Evolutionary conservation across 2,329 filamentous ascomycete species (phyloP).

Genomic region (Fusarium veterinarium): DNA sequence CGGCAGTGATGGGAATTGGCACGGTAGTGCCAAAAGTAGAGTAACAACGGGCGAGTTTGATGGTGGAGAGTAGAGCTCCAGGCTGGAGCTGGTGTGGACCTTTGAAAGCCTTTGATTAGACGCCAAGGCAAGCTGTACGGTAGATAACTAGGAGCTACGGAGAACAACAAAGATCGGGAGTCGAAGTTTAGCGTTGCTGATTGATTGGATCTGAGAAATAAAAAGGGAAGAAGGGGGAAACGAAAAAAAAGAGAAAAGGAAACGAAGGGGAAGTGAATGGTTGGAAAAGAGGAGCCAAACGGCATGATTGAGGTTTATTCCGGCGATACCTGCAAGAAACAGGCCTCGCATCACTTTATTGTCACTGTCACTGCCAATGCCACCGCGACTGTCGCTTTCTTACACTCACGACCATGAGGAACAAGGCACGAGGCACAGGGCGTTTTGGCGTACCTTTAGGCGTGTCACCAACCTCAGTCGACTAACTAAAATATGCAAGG

Average conservation of each 20-base stretch:
- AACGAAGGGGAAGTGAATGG: slow-evolving; percentile 16
- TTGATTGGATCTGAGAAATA: not conserved
- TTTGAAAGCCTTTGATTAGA: slow-evolving; percentile 32
- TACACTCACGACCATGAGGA: slow-evolving; percentile 22
- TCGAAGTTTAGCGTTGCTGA: not conserved
- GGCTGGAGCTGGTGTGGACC: slow-evolving; percentile 47
- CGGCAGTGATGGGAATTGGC: slow-evolving; percentile 31
- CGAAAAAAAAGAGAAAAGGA: not conserved
- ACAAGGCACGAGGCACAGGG: slow-evolving; percentile 35
- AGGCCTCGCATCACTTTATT: slow-evolving; percentile 2
- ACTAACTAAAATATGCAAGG: slow-evolving; percentile 19
- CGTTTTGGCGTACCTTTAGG: slow-evolving; percentile 21
- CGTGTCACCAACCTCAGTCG: slow-evolving; percentile 1
- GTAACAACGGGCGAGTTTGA: slow-evolving; percentile 38
- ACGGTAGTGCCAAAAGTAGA: slow-evolving; percentile 34
- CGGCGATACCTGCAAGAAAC: slow-evolving; percentile 10
- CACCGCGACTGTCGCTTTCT: slow-evolving; percentile 19
- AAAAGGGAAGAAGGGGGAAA: not conserved
- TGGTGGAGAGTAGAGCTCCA: slow-evolving; percentile 46
- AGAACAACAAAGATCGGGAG: slow-evolving; percentile 4
- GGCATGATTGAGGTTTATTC: slow-evolving; percentile 38
- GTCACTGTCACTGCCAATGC: slow-evolving; percentile 5
- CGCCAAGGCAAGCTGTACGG: slow-evolving; percentile 17
- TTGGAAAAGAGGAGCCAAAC: slow-evolving; percentile 29
- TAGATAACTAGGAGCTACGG: slow-evolving; percentile 11